Base-by-base conservation (phyloP, 192 early-diverging fungal species). In the Mortierella hygrophila region DNA sequence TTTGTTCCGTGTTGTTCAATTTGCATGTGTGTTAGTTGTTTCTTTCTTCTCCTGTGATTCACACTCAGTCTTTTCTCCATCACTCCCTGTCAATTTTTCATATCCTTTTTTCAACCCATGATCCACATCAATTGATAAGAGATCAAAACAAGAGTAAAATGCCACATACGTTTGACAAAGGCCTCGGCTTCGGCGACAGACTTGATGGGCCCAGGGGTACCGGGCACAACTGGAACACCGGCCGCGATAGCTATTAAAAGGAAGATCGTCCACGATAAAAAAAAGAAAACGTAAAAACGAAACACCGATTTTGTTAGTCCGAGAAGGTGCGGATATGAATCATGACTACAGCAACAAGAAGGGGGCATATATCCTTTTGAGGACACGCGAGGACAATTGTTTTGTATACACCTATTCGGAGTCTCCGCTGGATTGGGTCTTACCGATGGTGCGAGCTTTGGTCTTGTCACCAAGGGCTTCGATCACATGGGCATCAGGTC, bases 381-480 rank as follows among this genome's bases (percentile, higher is more conserved):
- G 60, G 60, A 65, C 60, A 65, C 21, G 7, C 55, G n/a, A 63
- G 26, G 38, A 40, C 38, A 40, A 40, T 5, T 40, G 4, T 32
- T 26, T 65, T 26, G 8, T 65, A 32, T 65, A 2, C 26, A 26
- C 32, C 15, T 3, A 29, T 18, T 6, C 54, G 21, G 20, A 55
- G 16, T 1, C 16, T 21, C 16, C 13, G 26, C 60, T 65, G 60
- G 8, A 65, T 65, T 65, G 3, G 60, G 29, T 38, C 78, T 13
- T 93, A 91, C 94, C 98, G 35, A 99, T 91, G 16, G 84, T 79
- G 70, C 97, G 90, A 37, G 98, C 97, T 91, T 97, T 96, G 40
- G 97, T 97, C 90, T 99, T 99, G 92, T 99, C 97, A 46, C 98
- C 98, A 75, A 97, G 92, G 8, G 93, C 92, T 41, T 95, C 95